Percentiles rank a stretch among this genome's conserved stretches.
These are phyloP conservation scores for Ceratobasidium sp. DNA, from an alignment of 1,284 basidiomycete species.

Conservation along the genomic window DNA sequence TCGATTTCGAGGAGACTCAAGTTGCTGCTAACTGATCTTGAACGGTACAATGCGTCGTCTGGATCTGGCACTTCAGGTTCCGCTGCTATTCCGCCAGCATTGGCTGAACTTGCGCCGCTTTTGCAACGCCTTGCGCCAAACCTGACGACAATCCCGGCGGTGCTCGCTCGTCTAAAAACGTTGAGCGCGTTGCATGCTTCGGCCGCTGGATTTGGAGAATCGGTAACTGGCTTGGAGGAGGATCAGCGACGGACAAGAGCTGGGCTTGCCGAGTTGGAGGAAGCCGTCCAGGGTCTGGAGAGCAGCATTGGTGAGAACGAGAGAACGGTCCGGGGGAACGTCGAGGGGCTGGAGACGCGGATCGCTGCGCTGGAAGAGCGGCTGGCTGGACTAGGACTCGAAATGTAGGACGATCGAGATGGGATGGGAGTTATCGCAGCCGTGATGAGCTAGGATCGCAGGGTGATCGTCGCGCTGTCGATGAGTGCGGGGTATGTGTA, in stretches of 20 bases:
- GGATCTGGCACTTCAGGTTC: conserved; percentile 21
- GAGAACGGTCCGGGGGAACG: conserved; percentile 71
- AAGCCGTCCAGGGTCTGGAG: conserved; percentile 75
- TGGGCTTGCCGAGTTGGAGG: conserved; percentile 70
- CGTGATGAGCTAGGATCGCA: conserved; percentile 16
- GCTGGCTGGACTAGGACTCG: conserved; percentile 54
- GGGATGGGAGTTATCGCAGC: neutral
- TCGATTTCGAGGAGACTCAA: conserved; percentile 95
- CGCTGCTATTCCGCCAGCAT: conserved; percentile 40
- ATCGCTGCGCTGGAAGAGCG: conserved; percentile 62
- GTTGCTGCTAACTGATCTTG: conserved; percentile 89
- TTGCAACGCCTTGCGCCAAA: conserved; percentile 85
- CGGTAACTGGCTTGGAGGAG: conserved; percentile 65
- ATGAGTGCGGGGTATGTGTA: neutral
- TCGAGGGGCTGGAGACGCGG: conserved; percentile 71
- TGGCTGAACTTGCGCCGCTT: conserved; percentile 72
- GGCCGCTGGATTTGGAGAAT: conserved; percentile 69
- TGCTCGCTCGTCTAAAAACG: conserved; percentile 87
- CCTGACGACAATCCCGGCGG: conserved; percentile 88
- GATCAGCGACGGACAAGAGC: conserved; percentile 70
- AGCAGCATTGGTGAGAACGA: conserved; percentile 79
- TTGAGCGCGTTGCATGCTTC: conserved; percentile 83
- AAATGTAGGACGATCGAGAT: conserved; percentile 31
- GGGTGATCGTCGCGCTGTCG: neutral
- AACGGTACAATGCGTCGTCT: conserved; percentile 63